phyloP scores from a whole-genome alignment of 768 basidiomycete species.

The Dioszegia crocea region DNA sequence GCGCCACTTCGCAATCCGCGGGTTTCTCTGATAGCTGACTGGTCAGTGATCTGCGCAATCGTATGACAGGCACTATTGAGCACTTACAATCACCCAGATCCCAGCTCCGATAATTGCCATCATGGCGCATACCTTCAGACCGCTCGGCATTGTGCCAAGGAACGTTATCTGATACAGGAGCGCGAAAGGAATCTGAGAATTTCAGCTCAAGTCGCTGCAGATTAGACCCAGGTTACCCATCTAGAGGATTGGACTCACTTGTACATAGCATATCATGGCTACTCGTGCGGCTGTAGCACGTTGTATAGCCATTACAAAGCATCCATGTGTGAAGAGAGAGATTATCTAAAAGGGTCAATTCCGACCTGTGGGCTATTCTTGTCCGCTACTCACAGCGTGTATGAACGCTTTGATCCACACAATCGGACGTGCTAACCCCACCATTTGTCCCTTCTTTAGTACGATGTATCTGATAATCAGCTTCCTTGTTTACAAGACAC shows the following conservation, averaged over 20 bases:
- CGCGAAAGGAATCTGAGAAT: neutral
- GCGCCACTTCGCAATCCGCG: too few relatives aligned
- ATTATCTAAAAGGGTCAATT: neutral
- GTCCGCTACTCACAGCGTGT: neutral
- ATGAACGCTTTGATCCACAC: neutral
- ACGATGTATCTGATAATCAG: neutral
- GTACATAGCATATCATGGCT: neutral
- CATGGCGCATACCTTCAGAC: neutral
- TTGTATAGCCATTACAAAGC: neutral
- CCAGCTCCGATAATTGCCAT: neutral
- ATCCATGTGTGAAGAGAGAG: neutral
- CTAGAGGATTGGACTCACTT: too few relatives aligned
- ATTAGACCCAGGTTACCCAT: neutral
- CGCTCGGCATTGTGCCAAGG: neutral
- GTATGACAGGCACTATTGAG: too few relatives aligned
- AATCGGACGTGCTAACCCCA: neutral
- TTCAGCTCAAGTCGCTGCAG: neutral
- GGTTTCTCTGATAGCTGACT: too few relatives aligned
- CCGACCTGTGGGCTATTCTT: too few relatives aligned
- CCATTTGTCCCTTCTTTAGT: neutral
- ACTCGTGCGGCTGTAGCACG: neutral
- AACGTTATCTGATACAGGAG: neutral
- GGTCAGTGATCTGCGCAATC: too few relatives aligned
- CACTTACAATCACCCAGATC: neutral
- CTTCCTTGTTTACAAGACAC: too few relatives aligned